Evolutionary conservation across 2,329 filamentous ascomycete species (phyloP), one percentile per base, ranked within the genome.

Genomic region (Fusarium metavorans): DNA sequence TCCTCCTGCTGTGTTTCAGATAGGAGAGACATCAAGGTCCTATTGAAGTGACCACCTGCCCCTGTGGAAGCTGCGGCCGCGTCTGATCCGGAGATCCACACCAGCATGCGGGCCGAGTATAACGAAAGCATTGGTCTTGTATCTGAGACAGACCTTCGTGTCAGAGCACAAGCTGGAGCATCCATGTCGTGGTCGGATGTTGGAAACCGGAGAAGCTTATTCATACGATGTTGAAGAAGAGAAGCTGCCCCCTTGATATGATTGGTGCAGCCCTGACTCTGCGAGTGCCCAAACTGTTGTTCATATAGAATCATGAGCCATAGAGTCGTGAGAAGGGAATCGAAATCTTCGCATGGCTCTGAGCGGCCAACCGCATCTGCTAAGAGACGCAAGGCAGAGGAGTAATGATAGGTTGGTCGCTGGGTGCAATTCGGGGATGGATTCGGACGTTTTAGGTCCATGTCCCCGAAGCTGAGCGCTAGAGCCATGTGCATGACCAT

Each of bases 301-400:
- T 83, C 82, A 25, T 82, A 83, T 2, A 81, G 43, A 1, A 83
- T 74, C 81, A 83, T 82, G 20, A 83, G 70, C 70, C 80, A 82
- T 6, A 83, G 57, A 1, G 79, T 75, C 2, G 81, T 79, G 13
- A 76, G 75, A 27, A 82, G 78, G 1, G 73, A 71, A 60, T 82
- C 80, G 1, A 82, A 67, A 25, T 82, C 77, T 4, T 77, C 66
- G 2, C 48, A 60, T n/a, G 41, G 4, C 27, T 73, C 67, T 20
- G 65, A 73, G 18, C 74, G 67, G 2, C 67, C 73, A 23, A 81
- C 75, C 4, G 75, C 72, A 45, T 78, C 77, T 5, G 78, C 77
- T 72, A 83, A 76, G 27, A 79, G 71, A 10, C 76, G 68, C 11
- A 83, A 58, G 0, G 81, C 80, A 14, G 72, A 67, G 2, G 78